Base-by-base conservation (phyloP, 257 asterid species). In the Eucommia ulmoides region DNA sequence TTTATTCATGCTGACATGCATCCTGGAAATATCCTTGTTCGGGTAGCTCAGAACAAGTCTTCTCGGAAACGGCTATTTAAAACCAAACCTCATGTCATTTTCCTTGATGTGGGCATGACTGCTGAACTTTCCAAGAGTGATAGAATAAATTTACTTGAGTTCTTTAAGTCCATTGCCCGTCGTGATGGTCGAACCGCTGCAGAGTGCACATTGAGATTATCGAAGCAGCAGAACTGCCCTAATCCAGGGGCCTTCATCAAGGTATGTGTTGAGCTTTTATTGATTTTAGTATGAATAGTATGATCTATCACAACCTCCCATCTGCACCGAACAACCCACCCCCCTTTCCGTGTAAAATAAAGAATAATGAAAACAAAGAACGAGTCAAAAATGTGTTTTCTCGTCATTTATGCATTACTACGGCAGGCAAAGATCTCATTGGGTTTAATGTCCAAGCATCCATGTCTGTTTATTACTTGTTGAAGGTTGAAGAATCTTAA, bases 1-100 rank as follows among this genome's bases (percentile, higher is more conserved):
- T 42, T 42, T 42, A 42, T 42, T 42, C 48, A 42, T 42, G 48
- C 48, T 42, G 48, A 42, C 20, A 42, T 42, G 48, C 48, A 42
- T 42, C 48, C 48, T 42, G 48, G 48, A 42, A 42, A 42, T 16
- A 9, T 42, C 48, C 48, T 42, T 42, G 48, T 42, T 9, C 48
- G 48, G 10, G 48, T 42, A 15, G 0, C 48, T 42, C 19, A 42
- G 48, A 42, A n/a, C 48, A 42, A 42, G 15, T n/a, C 48, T 42
- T 42, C 48, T 7, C 48, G 7, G 20, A 42, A 42, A 42, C 48
- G 3, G 48, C 19, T 42, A 3, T 42, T 42, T 16, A 42, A 42
- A 42, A 6, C 48, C 3, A 42, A 42, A 21, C 48, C 48, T 42
- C 48, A 42, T 42, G 19, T 42, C 6, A 16, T 42, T 18, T 42